phyloP scores from a whole-genome alignment of 306 rosid species.

The Hippophae gyantsensis region DNA sequence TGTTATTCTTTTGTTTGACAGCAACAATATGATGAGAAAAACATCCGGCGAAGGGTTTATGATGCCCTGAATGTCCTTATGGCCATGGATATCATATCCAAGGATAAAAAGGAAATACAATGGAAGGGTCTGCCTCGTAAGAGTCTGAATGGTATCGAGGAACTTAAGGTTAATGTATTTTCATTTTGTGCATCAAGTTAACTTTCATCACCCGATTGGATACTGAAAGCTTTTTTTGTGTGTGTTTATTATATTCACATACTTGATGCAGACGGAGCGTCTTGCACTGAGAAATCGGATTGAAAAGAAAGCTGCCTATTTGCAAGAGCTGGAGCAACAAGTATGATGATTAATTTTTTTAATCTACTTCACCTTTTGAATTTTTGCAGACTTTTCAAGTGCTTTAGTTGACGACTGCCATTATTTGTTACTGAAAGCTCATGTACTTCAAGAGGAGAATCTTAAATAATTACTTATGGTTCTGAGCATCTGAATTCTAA shows the following conservation, averaged over 20 bases:
- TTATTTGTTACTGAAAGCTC: background rate
- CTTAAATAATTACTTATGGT: background rate
- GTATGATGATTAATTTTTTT: conserved; percentile 32
- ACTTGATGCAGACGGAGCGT: conserved; percentile 62
- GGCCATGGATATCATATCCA: conserved; percentile 98
- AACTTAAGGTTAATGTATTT: conserved; percentile 58
- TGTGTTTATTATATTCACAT: conserved; percentile 16
- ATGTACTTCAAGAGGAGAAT: background rate
- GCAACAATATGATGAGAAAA: conserved; percentile 98
- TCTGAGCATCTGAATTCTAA: conserved; percentile 18
- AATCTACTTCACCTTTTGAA: conserved; percentile 6
- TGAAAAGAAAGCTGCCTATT: conserved; percentile 86
- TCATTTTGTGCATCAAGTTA: conserved; percentile 11
- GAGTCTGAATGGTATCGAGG: conserved; percentile 76
- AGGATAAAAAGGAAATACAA: conserved; percentile 96
- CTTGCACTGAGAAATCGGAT: conserved; percentile 60
- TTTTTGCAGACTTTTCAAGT: background rate
- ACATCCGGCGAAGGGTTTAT: conserved; percentile 91
- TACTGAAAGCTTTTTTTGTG: background rate
- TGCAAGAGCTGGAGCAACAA: conserved; percentile 93
- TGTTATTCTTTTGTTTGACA: conserved; percentile 28
- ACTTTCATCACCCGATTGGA: background rate
- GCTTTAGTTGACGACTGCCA: background rate
- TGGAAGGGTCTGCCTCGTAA: conserved; percentile 99
- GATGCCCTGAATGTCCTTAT: conserved; percentile 96